Percentiles rank a stretch among this genome's conserved stretches.
phyloP scores from a whole-genome alignment of 768 basidiomycete genomes.

The Trichaptum fuscoviolaceum region DNA sequence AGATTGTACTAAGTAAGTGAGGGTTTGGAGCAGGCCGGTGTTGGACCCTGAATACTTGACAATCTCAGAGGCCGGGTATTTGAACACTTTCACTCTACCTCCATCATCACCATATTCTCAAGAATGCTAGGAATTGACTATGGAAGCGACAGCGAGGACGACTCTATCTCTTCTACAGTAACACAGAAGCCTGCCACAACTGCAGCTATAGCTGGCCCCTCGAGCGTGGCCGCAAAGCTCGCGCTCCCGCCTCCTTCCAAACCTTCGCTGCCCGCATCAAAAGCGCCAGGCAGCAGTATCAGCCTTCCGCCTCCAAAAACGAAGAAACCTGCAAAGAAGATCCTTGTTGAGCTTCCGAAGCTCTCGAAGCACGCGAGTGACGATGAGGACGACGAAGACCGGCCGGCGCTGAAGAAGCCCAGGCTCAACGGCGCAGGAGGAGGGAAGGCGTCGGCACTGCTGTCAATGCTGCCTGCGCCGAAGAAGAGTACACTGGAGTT shows the following conservation, averaged over 20 bases:
- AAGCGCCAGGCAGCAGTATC: conserved; percentile 16
- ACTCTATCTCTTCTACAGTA: conserved; percentile 26
- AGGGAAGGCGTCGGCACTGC: conserved; percentile 56
- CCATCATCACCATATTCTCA: conserved; percentile 8
- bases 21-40: not conserved
- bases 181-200: conserved; percentile 11
- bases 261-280: conserved; percentile 14
- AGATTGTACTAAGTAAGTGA: not conserved
- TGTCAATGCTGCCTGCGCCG: conserved; percentile 74
- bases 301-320: conserved; percentile 36
- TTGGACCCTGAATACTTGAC: not conserved
- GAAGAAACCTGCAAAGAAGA: conserved; percentile 51
- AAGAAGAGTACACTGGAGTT: conserved; percentile 47
- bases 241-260: conserved; percentile 31
- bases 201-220: conserved; percentile 17
- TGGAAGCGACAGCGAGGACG: conserved; percentile 61
- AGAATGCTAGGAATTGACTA: conserved; percentile 73
- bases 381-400: conserved; percentile 31
- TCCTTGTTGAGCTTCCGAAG: conserved; percentile 53
- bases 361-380: conserved; percentile 34
- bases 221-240: conserved; percentile 27
- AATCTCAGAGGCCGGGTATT: not conserved
- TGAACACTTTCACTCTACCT: not conserved
- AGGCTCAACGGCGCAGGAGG: conserved; percentile 32
- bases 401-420: conserved; percentile 54